Evolutionary conservation across 2,329 filamentous ascomycete genomes (phyloP).

Genomic region (Pseudopyricularia javanii): DNA sequence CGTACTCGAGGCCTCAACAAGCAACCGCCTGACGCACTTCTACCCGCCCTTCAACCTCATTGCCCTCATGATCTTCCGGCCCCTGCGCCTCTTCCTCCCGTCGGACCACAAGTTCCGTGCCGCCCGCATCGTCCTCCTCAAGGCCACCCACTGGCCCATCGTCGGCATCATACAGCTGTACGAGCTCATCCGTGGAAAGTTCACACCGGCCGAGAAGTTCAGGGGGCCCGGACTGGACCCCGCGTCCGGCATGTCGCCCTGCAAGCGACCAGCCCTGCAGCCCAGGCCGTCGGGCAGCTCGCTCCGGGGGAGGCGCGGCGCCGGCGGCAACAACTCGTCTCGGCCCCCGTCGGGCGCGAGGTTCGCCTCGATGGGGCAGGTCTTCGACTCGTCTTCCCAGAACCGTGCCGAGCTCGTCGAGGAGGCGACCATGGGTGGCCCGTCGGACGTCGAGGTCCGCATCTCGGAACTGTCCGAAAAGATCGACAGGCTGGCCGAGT

Average conservation of each 20-base stretch:
- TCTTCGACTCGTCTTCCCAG: not conserved
- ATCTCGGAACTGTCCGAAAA: constrained; percentile 42
- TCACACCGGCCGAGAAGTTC: constrained; percentile 7
- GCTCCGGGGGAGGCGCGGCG: constrained; percentile 2
- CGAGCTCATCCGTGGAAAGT: constrained; percentile 36
- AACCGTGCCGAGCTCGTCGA: constrained; percentile 3
- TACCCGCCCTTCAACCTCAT: constrained; percentile 65
- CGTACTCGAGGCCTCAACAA: constrained; percentile 54
- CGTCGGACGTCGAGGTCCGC: constrained; percentile 21
- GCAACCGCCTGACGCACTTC: constrained; percentile 57
- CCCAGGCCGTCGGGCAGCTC: not conserved
- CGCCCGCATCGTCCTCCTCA: constrained; percentile 48
- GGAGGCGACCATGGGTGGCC: constrained; percentile 9
- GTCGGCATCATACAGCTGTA: constrained; percentile 59
- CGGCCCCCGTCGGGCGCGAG: not conserved
- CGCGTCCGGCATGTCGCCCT: constrained; percentile 21
- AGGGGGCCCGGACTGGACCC: not conserved
- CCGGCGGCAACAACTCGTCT: not conserved
- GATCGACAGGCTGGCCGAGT: constrained; percentile 44
- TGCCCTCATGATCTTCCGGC: constrained; percentile 58
- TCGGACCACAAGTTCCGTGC: constrained; percentile 50
- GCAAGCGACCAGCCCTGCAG: constrained; percentile 26
- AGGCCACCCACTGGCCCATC: constrained; percentile 53
- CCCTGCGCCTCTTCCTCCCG: constrained; percentile 55
- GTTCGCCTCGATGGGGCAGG: not conserved